Base-by-base conservation (phyloP, 108 stramenopile species). In the Nitzschia sp. region DNA sequence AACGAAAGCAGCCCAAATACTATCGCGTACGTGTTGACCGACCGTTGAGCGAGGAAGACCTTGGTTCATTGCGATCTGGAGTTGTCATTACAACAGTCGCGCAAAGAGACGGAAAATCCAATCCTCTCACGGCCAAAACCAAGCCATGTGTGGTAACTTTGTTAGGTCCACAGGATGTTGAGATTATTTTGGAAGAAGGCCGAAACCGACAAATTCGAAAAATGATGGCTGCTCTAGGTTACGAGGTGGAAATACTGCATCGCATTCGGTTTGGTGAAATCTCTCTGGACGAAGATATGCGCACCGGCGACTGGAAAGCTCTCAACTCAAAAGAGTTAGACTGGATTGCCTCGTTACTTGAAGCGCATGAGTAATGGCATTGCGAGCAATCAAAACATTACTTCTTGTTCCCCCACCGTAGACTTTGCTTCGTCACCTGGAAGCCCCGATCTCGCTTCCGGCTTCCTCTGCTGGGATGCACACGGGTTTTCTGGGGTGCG, bases 171-270 rank as follows among this genome's bases (percentile, higher is more conserved):
- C 28, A 48, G 23, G 45, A 29, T 25, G 27, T 87, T 0, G 53
- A 74, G 45, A 89, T 94, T 56, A 86, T 87, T 19, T 35, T 94
- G 33, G 75, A 74, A 9, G 94, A 95, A 67, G 94, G 88, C 18
- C 46, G 92, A 34, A 93, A 93, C 75, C 83, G 89, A 54, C 92
- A 93, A 70, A 87, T 93, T 69, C 87, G 92, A 28, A 90, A 90
- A 70, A 93, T 93, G 92, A 78, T 90, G 80, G 75, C 76, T 48
- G 79, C 85, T 11, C 27, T 90, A 0, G 88, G 87, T 11, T 83
- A 82, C 57, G 23, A 21, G 27, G 91, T 92, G 1, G 47, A 81
- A 11, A 61, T 64, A 35, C 76, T 95, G 67, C 82, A 91, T 66
- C 68, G 94, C 24, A 54, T 79, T 0, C 60, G 69, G 28, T 95